Percentiles rank a stretch among this genome's conserved stretches.
phyloP scores from a whole-genome alignment of 768 basidiomycete species.

The Kondoa subrosea region DNA sequence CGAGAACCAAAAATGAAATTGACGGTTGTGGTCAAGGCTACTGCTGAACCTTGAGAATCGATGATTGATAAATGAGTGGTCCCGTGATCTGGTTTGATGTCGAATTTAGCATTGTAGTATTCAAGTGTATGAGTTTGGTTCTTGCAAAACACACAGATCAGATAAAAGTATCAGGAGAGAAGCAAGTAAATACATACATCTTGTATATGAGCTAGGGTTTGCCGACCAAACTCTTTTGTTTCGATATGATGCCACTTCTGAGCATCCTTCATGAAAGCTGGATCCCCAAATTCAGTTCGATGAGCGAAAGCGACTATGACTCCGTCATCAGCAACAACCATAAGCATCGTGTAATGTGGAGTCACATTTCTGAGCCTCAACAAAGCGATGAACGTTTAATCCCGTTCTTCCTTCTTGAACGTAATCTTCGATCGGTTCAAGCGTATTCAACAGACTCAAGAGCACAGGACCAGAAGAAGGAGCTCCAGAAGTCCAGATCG shows the following conservation, averaged over 20 bases:
- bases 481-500: conserved; percentile 65
- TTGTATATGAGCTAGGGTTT: conserved; percentile 52
- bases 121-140: conserved; percentile 69
- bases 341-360: conserved; percentile 8
- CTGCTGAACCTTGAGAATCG: conserved; percentile 72
- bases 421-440: conserved; percentile 50
- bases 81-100: conserved; percentile 58
- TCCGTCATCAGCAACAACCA: conserved; percentile 8
- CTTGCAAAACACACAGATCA: conserved; percentile 8
- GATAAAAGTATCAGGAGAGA: neutral
- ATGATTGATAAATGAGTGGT: conserved; percentile 80
- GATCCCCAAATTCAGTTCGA: conserved; percentile 67
- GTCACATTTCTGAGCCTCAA: conserved; percentile 73
- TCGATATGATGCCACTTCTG: conserved; percentile 20
- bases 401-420: conserved; percentile 41
- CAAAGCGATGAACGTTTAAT: conserved; percentile 55
- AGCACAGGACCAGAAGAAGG: conserved; percentile 73
- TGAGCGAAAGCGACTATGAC: conserved; percentile 49
- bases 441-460: conserved; percentile 73
- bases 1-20: conserved; percentile 78
- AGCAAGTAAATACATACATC: conserved; percentile 47
- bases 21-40: conserved; percentile 65
- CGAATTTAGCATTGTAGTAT: conserved; percentile 72
- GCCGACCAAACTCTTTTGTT: conserved; percentile 40
- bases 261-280: conserved; percentile 37